These are phyloP conservation scores for Russula earlei DNA, from an alignment of 768 basidiomycete genomes.

Conservation along the genomic window DNA sequence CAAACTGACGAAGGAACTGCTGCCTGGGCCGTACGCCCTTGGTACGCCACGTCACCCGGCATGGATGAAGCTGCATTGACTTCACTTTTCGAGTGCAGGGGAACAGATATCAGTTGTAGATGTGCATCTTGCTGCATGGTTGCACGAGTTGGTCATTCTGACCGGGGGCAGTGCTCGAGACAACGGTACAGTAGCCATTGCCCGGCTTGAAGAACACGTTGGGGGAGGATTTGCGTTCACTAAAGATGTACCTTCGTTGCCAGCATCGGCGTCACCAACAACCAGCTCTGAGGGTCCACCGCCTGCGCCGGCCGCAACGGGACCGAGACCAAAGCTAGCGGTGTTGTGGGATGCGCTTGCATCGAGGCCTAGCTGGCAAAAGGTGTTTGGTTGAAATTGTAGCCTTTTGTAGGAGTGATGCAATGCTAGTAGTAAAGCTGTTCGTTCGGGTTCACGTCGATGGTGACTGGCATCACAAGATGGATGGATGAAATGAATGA, in stretches of 20 bases:
- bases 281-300: conserved; percentile 7
- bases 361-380: conserved; percentile 62
- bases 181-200: conserved; percentile 41
- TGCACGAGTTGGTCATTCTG: conserved; percentile 49
- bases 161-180: conserved; percentile 44
- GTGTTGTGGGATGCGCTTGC: conserved; percentile 65
- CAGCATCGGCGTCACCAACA: conserved; percentile 20
- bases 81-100: conserved; percentile 34
- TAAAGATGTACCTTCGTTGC: conserved; percentile 21
- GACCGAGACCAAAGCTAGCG: conserved; percentile 32
- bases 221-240: conserved; percentile 38
- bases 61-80: background rate
- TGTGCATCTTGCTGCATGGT: conserved; percentile 71
- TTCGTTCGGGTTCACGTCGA: too few species aligned
- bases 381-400: conserved; percentile 37
- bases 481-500: too few species aligned
- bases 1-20: conserved; percentile 45
- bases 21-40: conserved; percentile 52
- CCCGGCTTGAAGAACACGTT: conserved; percentile 43
- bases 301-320: background rate
- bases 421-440: too few species aligned
- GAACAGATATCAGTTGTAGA: conserved; percentile 80
- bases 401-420: too few species aligned
- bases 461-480: too few species aligned
- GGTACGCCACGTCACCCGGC: conserved; percentile 34